Conservation (phyloP, 768 basidiomycete genomes). For the Phaffia australis region DNA sequence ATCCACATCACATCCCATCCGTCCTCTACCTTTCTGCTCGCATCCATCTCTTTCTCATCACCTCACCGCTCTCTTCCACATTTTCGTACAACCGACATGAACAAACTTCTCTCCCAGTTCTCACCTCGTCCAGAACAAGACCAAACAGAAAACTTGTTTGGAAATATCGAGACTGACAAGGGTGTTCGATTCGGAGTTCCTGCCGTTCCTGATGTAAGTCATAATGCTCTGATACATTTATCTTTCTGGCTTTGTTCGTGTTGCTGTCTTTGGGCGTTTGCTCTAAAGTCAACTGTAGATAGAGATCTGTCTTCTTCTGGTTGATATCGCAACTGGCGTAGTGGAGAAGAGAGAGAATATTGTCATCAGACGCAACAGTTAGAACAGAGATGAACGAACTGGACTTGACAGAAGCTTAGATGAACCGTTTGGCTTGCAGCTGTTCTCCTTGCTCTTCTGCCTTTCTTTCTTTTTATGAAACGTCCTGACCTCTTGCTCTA, state of each 20-base stretch:
- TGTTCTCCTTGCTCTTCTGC: neutral
- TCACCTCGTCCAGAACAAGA: constrained; percentile 1
- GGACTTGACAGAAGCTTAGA: neutral
- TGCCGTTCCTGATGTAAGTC: constrained; percentile 23
- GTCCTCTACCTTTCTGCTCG: too few species aligned
- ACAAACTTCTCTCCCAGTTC: constrained; percentile 13
- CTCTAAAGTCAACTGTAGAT: neutral
- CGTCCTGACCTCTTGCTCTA: neutral
- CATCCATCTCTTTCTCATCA: neutral
- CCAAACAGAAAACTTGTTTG: constrained; percentile 10
- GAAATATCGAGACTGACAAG: constrained; percentile 23
- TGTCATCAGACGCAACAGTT: too few species aligned
- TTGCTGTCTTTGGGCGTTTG: neutral
- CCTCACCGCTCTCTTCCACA: neutral
- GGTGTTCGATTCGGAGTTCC: constrained; percentile 23
- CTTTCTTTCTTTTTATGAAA: neutral
- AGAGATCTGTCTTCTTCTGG: neutral
- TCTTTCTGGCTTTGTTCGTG: neutral
- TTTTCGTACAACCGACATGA: neutral
- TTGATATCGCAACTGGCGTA: too few species aligned
- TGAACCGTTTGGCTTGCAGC: neutral
- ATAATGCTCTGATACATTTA: neutral
- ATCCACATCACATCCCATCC: too few species aligned
- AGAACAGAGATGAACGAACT: too few species aligned
- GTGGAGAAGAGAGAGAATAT: too few species aligned